Conservation (phyloP, 768 basidiomycete genomes). For the Stropharia rugosoannulata region DNA sequence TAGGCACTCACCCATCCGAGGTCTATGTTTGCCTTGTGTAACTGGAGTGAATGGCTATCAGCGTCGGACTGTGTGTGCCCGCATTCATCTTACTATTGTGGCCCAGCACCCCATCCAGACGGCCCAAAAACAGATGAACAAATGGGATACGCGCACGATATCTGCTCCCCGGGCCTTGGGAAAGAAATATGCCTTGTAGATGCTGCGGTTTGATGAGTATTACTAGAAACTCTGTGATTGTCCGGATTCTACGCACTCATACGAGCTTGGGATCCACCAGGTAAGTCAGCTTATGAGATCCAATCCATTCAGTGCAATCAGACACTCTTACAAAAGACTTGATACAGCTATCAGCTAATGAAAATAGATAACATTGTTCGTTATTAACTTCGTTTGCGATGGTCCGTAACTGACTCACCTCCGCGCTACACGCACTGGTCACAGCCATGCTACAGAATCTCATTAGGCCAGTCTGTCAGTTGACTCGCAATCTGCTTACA, state of each 20-base stretch:
- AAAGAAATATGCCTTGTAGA: slow-evolving; percentile 38
- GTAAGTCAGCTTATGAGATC: background rate
- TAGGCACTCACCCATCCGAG: slow-evolving; percentile 41
- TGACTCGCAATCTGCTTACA: slow-evolving; percentile 23
- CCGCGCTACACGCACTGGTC: slow-evolving; percentile 44
- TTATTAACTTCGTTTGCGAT: background rate
- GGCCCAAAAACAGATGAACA: slow-evolving; percentile 41
- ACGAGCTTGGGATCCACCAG: slow-evolving; percentile 30
- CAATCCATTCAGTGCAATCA: background rate
- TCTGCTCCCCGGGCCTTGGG: slow-evolving; percentile 35
- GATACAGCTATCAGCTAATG: slow-evolving; percentile 41
- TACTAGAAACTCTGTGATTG: background rate
- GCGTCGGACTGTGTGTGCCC: background rate
- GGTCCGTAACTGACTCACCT: slow-evolving; percentile 7
- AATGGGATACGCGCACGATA: slow-evolving; percentile 38
- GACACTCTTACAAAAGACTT: slow-evolving; percentile 36
- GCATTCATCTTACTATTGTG: slow-evolving; percentile 27
- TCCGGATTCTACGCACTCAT: slow-evolving; percentile 35
- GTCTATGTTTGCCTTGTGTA: slow-evolving; percentile 43
- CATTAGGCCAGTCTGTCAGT: slow-evolving; percentile 1
- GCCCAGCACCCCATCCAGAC: slow-evolving; percentile 44
- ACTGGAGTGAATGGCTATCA: slow-evolving; percentile 19
- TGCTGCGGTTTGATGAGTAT: slow-evolving; percentile 15
- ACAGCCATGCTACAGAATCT: slow-evolving; percentile 37
- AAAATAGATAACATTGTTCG: background rate